These are phyloP conservation scores for Aureobasidium sp. DNA, from an alignment of 2,329 filamentous ascomycete genomes.

Conservation along the genomic window DNA sequence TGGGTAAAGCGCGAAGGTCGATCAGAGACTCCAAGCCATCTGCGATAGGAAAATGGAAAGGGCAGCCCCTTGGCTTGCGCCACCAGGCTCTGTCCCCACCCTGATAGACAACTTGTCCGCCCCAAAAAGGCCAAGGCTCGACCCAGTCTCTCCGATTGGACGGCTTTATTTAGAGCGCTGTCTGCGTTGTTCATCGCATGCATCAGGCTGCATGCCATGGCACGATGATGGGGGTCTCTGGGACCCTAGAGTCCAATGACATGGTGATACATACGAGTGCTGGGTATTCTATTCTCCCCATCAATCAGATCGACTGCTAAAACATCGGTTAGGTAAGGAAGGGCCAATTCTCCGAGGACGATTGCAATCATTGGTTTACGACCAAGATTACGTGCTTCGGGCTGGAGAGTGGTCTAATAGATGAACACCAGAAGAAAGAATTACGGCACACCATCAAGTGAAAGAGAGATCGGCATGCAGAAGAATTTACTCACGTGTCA, in stretches of 20 bases:
- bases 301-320: not conserved
- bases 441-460: not conserved
- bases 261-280: not conserved
- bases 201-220: constrained; percentile 6
- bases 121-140: not conserved
- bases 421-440: not conserved
- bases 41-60: constrained; percentile 5
- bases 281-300: not conserved
- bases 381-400: not conserved
- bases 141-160: constrained; percentile 8
- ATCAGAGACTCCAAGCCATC: not conserved
- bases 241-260: constrained; percentile 6
- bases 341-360: not conserved
- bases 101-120: not conserved
- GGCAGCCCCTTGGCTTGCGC: constrained; percentile 3
- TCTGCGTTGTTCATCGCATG: constrained; percentile 6
- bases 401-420: not conserved
- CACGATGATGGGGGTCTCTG: not conserved
- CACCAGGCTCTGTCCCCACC: not conserved
- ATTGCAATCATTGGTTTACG: not conserved
- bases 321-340: not conserved
- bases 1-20: not conserved
- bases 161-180: constrained; percentile 6
- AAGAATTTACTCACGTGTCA: constrained; percentile 6
- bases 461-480: constrained; percentile 8